Evolutionary conservation across 2,329 filamentous ascomycete species (phyloP).

Genomic region (Xylariales sp.): DNA sequence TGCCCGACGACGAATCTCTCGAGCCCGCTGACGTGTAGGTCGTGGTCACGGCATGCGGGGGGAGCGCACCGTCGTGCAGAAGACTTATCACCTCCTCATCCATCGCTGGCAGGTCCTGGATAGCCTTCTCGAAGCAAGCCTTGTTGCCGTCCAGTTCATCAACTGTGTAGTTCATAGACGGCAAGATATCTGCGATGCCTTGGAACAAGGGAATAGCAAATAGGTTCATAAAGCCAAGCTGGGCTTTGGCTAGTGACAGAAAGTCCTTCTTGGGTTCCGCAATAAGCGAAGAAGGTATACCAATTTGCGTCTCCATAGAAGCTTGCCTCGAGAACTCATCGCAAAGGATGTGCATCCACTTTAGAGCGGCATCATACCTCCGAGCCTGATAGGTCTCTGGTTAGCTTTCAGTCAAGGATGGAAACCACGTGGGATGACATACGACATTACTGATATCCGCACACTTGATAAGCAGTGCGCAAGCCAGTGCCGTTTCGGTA

Average conservation of each 20-base stretch:
- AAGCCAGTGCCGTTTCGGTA: slow-evolving; percentile 74
- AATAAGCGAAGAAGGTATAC: slow-evolving; percentile 83
- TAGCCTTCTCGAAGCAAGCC: slow-evolving; percentile 63
- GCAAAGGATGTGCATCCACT: slow-evolving; percentile 92
- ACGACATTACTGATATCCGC: slow-evolving; percentile 98
- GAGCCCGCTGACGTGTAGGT: slow-evolving; percentile 22
- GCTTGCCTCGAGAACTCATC: slow-evolving; percentile 94
- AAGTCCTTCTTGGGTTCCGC: slow-evolving; percentile 79
- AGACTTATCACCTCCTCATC: slow-evolving; percentile 32
- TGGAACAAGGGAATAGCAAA: slow-evolving; percentile 92
- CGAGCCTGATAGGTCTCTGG: slow-evolving; percentile 58
- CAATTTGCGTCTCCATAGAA: slow-evolving; percentile 81
- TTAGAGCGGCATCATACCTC: slow-evolving; percentile 72
- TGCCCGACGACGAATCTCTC: slow-evolving; percentile 15
- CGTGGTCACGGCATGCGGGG: slow-evolving; percentile 41
- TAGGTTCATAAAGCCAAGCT: slow-evolving; percentile 94
- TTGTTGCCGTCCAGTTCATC: slow-evolving; percentile 78
- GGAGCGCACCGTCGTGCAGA: slow-evolving; percentile 37
- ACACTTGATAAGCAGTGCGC: slow-evolving; percentile 92
- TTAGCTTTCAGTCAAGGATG: background rate
- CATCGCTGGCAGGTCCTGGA: slow-evolving; percentile 57
- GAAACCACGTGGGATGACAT: slow-evolving; percentile 35
- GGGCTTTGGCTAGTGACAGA: slow-evolving; percentile 76
- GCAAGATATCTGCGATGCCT: slow-evolving; percentile 79
- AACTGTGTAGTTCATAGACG: slow-evolving; percentile 77